phyloP scores from a whole-genome alignment of 2,329 filamentous ascomycete species.

The Xylaria sp. region DNA sequence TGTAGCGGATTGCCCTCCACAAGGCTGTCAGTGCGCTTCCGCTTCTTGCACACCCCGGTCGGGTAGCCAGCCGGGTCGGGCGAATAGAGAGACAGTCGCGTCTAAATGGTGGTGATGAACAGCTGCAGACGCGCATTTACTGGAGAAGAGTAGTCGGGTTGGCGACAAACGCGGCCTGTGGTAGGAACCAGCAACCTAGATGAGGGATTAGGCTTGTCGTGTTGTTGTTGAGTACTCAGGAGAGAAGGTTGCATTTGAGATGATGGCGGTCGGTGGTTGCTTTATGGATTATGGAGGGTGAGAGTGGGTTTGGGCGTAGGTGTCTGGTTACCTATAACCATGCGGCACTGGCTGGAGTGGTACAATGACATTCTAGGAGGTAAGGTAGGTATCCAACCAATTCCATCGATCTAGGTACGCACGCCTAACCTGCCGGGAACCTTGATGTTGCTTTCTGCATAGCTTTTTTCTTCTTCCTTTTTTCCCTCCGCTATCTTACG shows the following conservation, averaged over 20 bases:
- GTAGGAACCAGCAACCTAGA: not conserved
- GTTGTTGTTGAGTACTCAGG: not conserved
- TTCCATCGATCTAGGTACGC: not conserved
- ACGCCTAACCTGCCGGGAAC: not conserved
- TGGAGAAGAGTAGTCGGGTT: not conserved
- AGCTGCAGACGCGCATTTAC: not conserved
- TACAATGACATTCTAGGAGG: not conserved
- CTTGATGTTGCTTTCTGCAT: not conserved
- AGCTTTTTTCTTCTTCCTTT: too few species aligned
- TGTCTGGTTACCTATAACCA: not conserved
- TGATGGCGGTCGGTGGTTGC: constrained; percentile 25
- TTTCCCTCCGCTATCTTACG: not conserved
- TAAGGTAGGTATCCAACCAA: not conserved
- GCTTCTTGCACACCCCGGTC: constrained; percentile 26
- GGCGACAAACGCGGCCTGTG: not conserved
- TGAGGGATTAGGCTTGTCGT: not conserved
- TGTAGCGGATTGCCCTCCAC: constrained; percentile 17
- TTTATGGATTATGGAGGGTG: constrained; percentile 25
- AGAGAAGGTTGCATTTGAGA: constrained; percentile 16
- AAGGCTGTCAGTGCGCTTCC: constrained; percentile 28
- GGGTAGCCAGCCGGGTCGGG: constrained; percentile 21
- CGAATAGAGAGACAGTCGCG: constrained; percentile 4
- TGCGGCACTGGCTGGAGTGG: not conserved
- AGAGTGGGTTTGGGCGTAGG: constrained; percentile 19
- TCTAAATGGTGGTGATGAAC: not conserved